Conservation (phyloP, 352 stramenopile genomes). For the Pythium guiyangense region DNA sequence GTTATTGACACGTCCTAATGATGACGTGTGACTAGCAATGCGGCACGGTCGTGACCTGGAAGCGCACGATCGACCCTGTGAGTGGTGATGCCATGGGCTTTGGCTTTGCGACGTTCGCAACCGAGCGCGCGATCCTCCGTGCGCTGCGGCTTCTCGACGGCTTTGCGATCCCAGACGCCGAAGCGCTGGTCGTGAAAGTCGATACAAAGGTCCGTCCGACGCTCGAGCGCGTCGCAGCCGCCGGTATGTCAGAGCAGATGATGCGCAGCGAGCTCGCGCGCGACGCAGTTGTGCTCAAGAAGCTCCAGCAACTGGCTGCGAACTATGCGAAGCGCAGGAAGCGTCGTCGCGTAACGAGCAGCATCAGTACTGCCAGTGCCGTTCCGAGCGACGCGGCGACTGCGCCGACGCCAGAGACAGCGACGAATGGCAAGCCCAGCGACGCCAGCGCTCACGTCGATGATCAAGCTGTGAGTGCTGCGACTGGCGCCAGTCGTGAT, state of each 20-base stretch:
- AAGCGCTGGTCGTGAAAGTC: conserved; percentile 34
- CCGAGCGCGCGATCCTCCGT: conserved; percentile 30
- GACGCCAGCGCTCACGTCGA: too few relatives aligned
- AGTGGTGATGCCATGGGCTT: conserved; percentile 38
- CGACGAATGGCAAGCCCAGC: too few relatives aligned
- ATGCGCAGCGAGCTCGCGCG: too few relatives aligned
- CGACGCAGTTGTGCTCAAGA: too few relatives aligned
- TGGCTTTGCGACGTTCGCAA: conserved; percentile 39
- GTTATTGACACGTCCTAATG: neutral
- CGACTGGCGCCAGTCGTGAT: too few relatives aligned
- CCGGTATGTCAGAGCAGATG: neutral
- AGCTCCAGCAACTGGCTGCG: too few relatives aligned
- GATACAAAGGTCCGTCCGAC: conserved; percentile 32
- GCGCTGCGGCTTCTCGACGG: conserved; percentile 39
- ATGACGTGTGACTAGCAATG: conserved; percentile 20
- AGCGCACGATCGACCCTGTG: conserved; percentile 38
- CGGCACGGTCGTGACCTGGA: conserved; percentile 38
- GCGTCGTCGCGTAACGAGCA: too few relatives aligned
- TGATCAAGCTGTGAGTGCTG: too few relatives aligned
- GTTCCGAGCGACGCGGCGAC: too few relatives aligned
- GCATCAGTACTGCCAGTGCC: too few relatives aligned
- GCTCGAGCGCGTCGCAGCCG: conserved; percentile 20
- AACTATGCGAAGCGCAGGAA: too few relatives aligned
- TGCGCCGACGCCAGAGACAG: too few relatives aligned
- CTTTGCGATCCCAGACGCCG: conserved; percentile 35